Conservation (phyloP, 306 rosid species). For the Lathyrus tuberosus region DNA sequence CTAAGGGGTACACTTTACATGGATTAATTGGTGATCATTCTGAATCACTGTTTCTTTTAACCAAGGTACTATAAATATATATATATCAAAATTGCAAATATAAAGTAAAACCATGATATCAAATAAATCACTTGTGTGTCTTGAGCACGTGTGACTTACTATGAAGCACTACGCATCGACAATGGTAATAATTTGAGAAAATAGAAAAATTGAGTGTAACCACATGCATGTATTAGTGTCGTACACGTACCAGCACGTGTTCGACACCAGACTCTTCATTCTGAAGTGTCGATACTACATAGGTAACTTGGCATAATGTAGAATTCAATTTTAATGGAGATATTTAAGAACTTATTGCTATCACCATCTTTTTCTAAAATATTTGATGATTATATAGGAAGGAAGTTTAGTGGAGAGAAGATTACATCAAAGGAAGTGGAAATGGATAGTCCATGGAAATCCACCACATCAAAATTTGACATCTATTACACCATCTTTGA, state of each 20-base stretch:
- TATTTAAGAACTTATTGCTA: slow-evolving; percentile 1
- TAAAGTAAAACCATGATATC: slow-evolving; percentile 15
- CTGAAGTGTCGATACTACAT: not conserved
- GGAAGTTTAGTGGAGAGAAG: slow-evolving; percentile 86
- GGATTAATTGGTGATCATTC: slow-evolving; percentile 69
- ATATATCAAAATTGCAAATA: too few relatives aligned
- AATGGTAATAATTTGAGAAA: too few relatives aligned
- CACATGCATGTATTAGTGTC: too few relatives aligned
- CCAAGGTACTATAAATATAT: slow-evolving; percentile 56
- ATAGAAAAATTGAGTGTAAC: too few relatives aligned
- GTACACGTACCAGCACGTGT: too few relatives aligned
- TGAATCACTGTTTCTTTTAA: slow-evolving; percentile 82
- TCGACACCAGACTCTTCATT: too few relatives aligned
- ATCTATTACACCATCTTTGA: slow-evolving; percentile 60
- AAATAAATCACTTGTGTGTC: not conserved
- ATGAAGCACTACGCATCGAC: too few relatives aligned
- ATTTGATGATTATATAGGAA: slow-evolving; percentile 50
- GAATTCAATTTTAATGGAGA: slow-evolving; percentile 10
- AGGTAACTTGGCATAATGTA: not conserved
- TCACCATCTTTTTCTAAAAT: slow-evolving; percentile 19
- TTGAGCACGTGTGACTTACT: not conserved
- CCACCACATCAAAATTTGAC: slow-evolving; percentile 74
- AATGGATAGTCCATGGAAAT: slow-evolving; percentile 83
- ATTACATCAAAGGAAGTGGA: slow-evolving; percentile 90
- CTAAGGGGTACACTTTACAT: slow-evolving; percentile 57